These are phyloP conservation scores for Xerocomus brunneocitrinus DNA, from an alignment of 768 basidiomycete genomes.

Conservation along the genomic window DNA sequence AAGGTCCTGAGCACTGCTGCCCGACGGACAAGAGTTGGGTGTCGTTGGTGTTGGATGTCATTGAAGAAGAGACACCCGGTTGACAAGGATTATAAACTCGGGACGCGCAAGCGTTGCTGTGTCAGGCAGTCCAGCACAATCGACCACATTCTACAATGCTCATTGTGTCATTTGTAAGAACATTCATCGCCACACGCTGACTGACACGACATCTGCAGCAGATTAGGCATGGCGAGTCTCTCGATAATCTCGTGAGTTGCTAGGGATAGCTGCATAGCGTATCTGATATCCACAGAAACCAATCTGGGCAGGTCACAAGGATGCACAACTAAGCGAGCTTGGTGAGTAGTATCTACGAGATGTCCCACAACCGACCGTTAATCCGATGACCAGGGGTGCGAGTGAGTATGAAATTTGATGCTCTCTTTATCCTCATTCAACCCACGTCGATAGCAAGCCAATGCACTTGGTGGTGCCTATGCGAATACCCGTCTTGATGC, in stretches of 20 bases:
- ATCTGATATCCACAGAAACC: constrained; percentile 28
- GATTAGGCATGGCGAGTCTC: constrained; percentile 77
- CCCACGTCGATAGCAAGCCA: constrained; percentile 49
- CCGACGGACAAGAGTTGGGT: constrained; percentile 63
- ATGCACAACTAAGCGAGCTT: constrained; percentile 70
- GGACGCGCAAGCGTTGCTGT: constrained; percentile 18
- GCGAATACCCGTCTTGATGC: constrained; percentile 43
- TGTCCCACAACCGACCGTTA: not conserved
- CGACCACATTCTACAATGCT: constrained; percentile 14
- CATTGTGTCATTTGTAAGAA: constrained; percentile 25
- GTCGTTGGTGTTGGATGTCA: constrained; percentile 29
- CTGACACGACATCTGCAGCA: constrained; percentile 22
- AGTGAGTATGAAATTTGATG: constrained; percentile 29
- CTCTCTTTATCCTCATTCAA: not conserved
- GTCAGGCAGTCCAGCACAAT: not conserved
- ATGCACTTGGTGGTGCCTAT: constrained; percentile 55
- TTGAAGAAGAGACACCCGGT: not conserved
- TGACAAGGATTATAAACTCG: constrained; percentile 13
- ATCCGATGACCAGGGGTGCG: constrained; percentile 44
- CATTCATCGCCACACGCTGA: not conserved
- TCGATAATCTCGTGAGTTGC: constrained; percentile 61
- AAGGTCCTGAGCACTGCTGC: constrained; percentile 61
- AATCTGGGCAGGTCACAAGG: constrained; percentile 74
- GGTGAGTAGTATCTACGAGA: constrained; percentile 39
- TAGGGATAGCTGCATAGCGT: too few species aligned